Evolutionary conservation across 2,329 filamentous ascomycete genomes (phyloP), one percentile per base, ranked within the genome.

Genomic region (Colletotrichum neosansevieriae): DNA sequence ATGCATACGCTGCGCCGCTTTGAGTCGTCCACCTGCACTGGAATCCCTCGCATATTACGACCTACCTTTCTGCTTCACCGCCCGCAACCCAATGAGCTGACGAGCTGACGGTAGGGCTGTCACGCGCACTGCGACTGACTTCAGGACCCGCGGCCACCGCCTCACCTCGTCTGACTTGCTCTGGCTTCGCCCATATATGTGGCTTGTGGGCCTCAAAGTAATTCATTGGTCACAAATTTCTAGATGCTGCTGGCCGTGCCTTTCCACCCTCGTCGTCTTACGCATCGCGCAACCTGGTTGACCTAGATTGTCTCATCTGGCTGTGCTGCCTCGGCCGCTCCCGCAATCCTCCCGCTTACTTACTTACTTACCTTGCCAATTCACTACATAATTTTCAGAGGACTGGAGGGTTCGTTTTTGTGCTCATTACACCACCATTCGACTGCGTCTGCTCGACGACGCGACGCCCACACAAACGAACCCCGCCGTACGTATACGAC

Each of bases 321-420:
- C 17, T 40, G 51, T 32, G 15, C 36, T 44, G 19, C 36, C 13
- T 29, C 65, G 65, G 61, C 17, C 29, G 34, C 56, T 68, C 65
- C 65, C 65, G 61, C 61, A 34, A 21, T 54, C 54, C 54, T 65
- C 54, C 61, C 65, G 54, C 34, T 44, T 29, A 15, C 34, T 44
- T 29, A 15, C 34, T 44, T 29, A 15, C 5, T 19, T 42, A 17
- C 21, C 61, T 29, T 32, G 6, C n/a, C 53, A 11, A 5, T 29
- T n/a, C 21, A 11, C 7, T 45, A 34, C 17, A 29, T 32, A 32
- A 53, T 12, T 9, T 51, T 51, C 19, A 2, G 34, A 36, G 6
- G 32, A 0, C 13, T 19, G 13, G 29, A 40, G 4, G 12, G 11
- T 9, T 1, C 7, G 19, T 32, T 19, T 19, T 17, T 7, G 17